Percentiles rank a stretch among this genome's conserved stretches.
phyloP scores from a whole-genome alignment of 2,329 filamentous ascomycete species.

The Ophiostoma sp. region DNA sequence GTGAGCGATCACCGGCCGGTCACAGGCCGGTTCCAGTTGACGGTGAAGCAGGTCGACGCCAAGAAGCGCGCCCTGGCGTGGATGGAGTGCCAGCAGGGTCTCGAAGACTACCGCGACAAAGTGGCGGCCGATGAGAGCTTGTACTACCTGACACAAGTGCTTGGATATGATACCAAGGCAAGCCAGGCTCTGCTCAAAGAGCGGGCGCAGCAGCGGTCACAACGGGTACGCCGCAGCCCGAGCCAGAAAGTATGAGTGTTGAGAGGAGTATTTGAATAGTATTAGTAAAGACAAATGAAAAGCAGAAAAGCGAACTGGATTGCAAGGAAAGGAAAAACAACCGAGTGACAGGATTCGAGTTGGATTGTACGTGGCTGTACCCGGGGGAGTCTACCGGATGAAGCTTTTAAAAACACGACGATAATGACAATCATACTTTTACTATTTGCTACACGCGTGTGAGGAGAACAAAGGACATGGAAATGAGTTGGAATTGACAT shows the following conservation, averaged over 20 bases:
- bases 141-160: constrained; percentile 46
- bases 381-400: too few species aligned
- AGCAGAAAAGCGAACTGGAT: background rate
- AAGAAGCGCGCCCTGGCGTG: constrained; percentile 60
- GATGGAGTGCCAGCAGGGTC: constrained; percentile 68
- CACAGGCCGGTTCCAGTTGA: constrained; percentile 73
- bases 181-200: constrained; percentile 45
- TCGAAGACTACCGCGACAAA: constrained; percentile 64
- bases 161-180: constrained; percentile 51
- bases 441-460: background rate
- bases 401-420: too few species aligned
- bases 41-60: constrained; percentile 73
- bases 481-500: background rate
- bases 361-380: background rate
- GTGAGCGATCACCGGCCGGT: constrained; percentile 93
- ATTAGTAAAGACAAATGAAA: background rate
- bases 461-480: background rate
- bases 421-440: background rate
- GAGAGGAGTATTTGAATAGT: background rate
- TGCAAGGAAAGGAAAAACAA: background rate
- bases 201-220: constrained; percentile 30
- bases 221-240: constrained; percentile 27
- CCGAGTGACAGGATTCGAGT: background rate
- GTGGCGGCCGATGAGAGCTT: constrained; percentile 64
- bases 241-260: constrained; percentile 25